Base-by-base conservation (phyloP, 495 filamentous ascomycete genomes). In the Penicillium silybi region DNA sequence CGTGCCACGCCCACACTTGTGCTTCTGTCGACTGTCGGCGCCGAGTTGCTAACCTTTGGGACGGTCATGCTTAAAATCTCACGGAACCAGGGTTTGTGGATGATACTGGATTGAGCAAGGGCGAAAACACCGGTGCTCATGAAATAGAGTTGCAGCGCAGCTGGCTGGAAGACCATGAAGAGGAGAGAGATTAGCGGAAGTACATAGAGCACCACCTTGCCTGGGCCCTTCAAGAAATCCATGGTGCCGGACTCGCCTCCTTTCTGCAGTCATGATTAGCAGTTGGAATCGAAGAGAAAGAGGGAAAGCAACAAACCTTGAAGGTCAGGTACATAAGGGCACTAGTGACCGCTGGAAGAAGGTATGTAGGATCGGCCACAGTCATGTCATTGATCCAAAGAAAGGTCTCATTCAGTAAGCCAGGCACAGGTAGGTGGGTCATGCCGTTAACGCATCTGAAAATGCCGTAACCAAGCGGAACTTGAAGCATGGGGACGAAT, bases 341-440 rank as follows among this genome's bases (percentile, higher is more conserved):
- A 2, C 78, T 73, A 3, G 80, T 73, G 1, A 66, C 18, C 6
- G 81, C 20, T 0, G 93, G 93, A n/a, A 97, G 64, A 32, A 92
- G 69, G 52, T 73, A 88, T 42, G 72, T 81, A 0, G 95, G 92
- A 66, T 99, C 93, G 1, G 80, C 47, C 10, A 87, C 63, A 1
- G 92, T 87, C 48, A 99, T 70, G 61, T 99, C 86, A 4, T 68
- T 68, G 56, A 97, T 80, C 95, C 95, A 97, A 11, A 79, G 67
- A 6, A 83, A 50, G 3, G 88, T 84, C 26, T 87, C 90, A 8
- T 67, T 69, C 48, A 86, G 76, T 48, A 97, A 54, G 1, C 80
- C 87, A 0, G 92, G 91, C 6, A 96, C 88, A 1, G 93, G 92
- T 22, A 98, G 64, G 16, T 66, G 54, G 3, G 84, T 63, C 90